Conservation (phyloP, 2,329 filamentous ascomycete genomes). For the Aspergillus sp. region DNA sequence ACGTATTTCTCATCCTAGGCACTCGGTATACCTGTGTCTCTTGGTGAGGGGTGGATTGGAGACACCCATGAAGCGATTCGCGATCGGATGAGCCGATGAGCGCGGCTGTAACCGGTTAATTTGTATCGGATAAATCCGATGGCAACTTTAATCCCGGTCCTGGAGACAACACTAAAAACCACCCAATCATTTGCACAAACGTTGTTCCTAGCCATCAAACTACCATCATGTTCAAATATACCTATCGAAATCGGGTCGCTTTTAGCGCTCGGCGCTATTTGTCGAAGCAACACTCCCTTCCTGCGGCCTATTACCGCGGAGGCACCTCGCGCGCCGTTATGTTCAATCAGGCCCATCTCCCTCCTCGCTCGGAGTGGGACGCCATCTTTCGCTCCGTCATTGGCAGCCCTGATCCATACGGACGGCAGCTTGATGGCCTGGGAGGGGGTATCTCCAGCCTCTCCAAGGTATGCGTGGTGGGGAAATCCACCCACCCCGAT, state of each 20-base stretch:
- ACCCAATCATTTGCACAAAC: too few relatives aligned
- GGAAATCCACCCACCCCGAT: conserved; percentile 49
- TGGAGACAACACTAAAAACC: too few relatives aligned
- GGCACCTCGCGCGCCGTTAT: conserved; percentile 71
- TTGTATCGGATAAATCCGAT: background rate
- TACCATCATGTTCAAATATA: background rate
- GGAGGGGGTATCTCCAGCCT: conserved; percentile 69
- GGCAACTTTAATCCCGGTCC: background rate
- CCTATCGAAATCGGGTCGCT: background rate
- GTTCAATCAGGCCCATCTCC: conserved; percentile 57
- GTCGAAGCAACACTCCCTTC: conserved; percentile 31
- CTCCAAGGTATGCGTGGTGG: conserved; percentile 71
- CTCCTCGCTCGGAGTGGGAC: conserved; percentile 51
- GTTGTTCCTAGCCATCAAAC: background rate
- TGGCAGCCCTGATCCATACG: conserved; percentile 66
- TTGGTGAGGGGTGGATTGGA: too few relatives aligned
- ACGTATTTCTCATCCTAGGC: too few relatives aligned
- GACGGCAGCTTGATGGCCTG: conserved; percentile 71
- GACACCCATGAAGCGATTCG: background rate
- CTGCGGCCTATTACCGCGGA: conserved; percentile 65
- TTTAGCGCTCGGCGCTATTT: background rate
- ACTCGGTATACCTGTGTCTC: too few relatives aligned
- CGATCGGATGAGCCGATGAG: background rate
- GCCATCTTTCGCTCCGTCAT: conserved; percentile 61
- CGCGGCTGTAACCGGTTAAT: background rate